Percentiles rank a stretch among this genome's conserved stretches.
Evolutionary conservation across 352 stramenopile genomes (phyloP).

Genomic region (Pythium oligandrum): DNA sequence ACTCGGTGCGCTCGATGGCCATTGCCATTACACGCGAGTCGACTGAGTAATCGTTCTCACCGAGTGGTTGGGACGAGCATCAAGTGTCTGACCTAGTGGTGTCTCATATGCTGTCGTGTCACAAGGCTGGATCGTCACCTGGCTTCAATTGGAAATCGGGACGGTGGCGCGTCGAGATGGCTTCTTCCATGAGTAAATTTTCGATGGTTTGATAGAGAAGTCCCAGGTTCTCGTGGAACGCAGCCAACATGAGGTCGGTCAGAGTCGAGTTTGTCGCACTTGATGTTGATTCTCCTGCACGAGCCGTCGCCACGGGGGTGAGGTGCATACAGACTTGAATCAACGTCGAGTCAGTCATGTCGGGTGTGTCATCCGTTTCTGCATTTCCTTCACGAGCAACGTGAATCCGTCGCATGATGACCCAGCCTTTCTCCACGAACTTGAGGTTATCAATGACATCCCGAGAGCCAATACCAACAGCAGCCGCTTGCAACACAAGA

Average conservation of each 20-base stretch:
- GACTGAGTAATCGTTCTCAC: too few relatives aligned
- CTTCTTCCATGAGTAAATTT: constrained; percentile 24
- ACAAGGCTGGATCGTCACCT: too few relatives aligned
- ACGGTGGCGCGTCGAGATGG: neutral
- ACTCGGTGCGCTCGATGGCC: too few relatives aligned
- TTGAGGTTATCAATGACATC: constrained; percentile 28
- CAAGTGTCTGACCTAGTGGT: too few relatives aligned
- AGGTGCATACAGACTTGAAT: constrained; percentile 45
- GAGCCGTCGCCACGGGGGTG: constrained; percentile 22
- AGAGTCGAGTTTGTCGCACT: constrained; percentile 5
- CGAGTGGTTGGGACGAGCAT: too few relatives aligned
- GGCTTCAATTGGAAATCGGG: too few relatives aligned
- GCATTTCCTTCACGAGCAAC: constrained; percentile 7
- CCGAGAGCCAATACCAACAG: constrained; percentile 22
- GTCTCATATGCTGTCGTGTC: too few relatives aligned
- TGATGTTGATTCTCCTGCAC: neutral
- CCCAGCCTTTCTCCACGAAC: constrained; percentile 33
- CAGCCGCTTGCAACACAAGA: constrained; percentile 9
- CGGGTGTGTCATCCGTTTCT: neutral
- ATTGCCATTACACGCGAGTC: too few relatives aligned
- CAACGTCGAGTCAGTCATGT: constrained; percentile 20
- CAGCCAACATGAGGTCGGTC: constrained; percentile 36
- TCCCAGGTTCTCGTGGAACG: constrained; percentile 31
- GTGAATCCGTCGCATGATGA: constrained; percentile 17
- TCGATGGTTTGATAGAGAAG: constrained; percentile 42